Evolutionary conservation across 140 eudicot genomes (phyloP).

Genomic region (Oenanthe javanica): DNA sequence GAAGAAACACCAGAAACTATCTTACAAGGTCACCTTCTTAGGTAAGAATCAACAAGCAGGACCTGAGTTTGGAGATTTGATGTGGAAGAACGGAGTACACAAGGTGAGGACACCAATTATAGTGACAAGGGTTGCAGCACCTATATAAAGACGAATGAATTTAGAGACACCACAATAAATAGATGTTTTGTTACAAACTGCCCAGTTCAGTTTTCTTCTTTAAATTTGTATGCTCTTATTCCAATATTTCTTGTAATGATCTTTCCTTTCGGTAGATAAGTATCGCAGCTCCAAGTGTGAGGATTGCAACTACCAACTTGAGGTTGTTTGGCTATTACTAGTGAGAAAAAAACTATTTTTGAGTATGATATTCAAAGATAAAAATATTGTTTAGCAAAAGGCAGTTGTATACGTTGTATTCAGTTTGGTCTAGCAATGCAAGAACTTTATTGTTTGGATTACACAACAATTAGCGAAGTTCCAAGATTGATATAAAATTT

Average conservation of each 20-base stretch:
- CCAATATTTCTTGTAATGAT: not conserved
- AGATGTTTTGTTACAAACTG: constrained; percentile 22
- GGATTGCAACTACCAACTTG: constrained; percentile 2
- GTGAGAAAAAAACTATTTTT: not conserved
- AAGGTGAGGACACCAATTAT: constrained; percentile 74
- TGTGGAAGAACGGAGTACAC: constrained; percentile 84
- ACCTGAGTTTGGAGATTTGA: constrained; percentile 63
- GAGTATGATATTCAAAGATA: not conserved
- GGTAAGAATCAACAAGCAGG: constrained; percentile 39
- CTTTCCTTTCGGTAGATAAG: constrained; percentile 4
- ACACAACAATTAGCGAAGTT: not conserved
- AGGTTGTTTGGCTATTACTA: constrained; percentile 1
- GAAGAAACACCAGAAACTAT: constrained; percentile 44
- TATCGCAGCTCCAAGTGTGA: not conserved
- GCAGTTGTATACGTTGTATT: not conserved
- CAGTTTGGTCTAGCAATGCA: not conserved
- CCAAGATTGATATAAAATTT: not conserved
- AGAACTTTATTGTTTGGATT: not conserved
- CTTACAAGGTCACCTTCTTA: constrained; percentile 59
- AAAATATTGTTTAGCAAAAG: not conserved
- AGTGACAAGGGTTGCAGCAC: constrained; percentile 56
- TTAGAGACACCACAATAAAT: constrained; percentile 31
- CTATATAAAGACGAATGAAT: constrained; percentile 27
- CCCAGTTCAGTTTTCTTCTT: not conserved
- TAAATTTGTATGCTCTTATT: not conserved